These are phyloP conservation scores for Tuber melanosporum DNA, from an alignment of 495 filamentous ascomycete species.

Conservation along the genomic window DNA sequence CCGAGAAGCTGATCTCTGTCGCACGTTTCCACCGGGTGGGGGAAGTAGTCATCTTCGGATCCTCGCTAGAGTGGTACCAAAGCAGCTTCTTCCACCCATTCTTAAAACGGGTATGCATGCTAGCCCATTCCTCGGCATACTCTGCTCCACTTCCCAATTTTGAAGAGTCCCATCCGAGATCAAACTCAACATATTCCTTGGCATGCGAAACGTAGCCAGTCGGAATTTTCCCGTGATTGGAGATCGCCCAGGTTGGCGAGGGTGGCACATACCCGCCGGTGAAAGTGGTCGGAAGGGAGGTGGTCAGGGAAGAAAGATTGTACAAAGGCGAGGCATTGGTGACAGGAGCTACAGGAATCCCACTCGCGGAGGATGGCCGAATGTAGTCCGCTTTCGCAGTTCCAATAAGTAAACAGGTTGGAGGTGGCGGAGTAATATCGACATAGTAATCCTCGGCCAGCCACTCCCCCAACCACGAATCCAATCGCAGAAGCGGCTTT, in stretches of 20 bases:
- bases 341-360: constrained; percentile 5
- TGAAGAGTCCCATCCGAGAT: constrained; percentile 94
- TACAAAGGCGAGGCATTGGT: constrained; percentile 25
- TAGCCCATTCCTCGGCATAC: constrained; percentile 88
- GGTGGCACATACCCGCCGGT: constrained; percentile 61
- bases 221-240: constrained; percentile 71
- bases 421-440: constrained; percentile 79
- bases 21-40: constrained; percentile 38
- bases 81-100: constrained; percentile 69
- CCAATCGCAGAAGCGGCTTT: constrained; percentile 65
- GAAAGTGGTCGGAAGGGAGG: constrained; percentile 23
- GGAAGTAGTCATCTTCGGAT: constrained; percentile 44
- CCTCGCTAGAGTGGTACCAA: constrained; percentile 66
- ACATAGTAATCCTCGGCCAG: constrained; percentile 87
- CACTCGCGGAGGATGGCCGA: constrained; percentile 20
- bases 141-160: constrained; percentile 83
- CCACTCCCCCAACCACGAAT: constrained; percentile 95
- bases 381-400: constrained; percentile 61
- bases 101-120: constrained; percentile 84
- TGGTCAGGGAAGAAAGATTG: constrained; percentile 24
- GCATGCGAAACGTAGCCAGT: constrained; percentile 84
- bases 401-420: constrained; percentile 76
- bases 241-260: constrained; percentile 75
- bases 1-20: constrained; percentile 5
- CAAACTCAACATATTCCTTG: constrained; percentile 74